Base-by-base conservation (phyloP, 2,329 filamentous ascomycete species). In the Fusarium sp. region DNA sequence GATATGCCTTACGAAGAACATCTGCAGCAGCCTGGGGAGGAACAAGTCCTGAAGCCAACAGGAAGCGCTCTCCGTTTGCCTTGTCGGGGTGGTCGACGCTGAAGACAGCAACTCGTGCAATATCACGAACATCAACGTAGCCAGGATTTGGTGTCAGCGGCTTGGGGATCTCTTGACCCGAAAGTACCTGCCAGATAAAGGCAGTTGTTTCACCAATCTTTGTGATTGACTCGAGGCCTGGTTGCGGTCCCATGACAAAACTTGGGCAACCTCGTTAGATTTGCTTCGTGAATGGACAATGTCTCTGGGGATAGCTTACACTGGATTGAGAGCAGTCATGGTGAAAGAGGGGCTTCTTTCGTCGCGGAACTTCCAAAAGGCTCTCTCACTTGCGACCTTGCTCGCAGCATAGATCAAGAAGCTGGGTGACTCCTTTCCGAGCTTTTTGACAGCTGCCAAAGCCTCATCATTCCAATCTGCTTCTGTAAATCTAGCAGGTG, bases 181-280 rank as follows among this genome's bases (percentile, higher is more conserved):
- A 68, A 3, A 77, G 60, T 20, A 75, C 67, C 42, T 72, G 61
- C 74, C 68, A 77, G 42, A 77, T 75, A 13, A 75, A 77, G 5
- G 45, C 75, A 2, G 70, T 71, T 3, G 75, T 77, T 12, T 12
- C 33, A 4, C 70, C 69, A 31, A 77, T 65, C 44, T 77, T 76
- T 36, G 66, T 68, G 24, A 66, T 30, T 5, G 73, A 76, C 9
- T 74, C 68, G 3, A 76, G 65, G 20, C 44, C 68, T 3, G 68
- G 53, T 15, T 72, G 72, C 1, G 75, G 75, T 24, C 75, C 75
- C 74, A 77, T 74, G 12, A 77, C 75, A n/a, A 75, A 77, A 16
- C 75, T 77, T 26, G 16, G 22, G 6, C 14, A 14, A 18, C 7
- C 13, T 20, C n/a, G 39, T 68, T 13, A 68, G 47, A 41, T 7